Evolutionary conservation across 2,329 filamentous ascomycete genomes (phyloP), one percentile per base, ranked within the genome.

Genomic region (Monilinia vaccinii-corymbosi): DNA sequence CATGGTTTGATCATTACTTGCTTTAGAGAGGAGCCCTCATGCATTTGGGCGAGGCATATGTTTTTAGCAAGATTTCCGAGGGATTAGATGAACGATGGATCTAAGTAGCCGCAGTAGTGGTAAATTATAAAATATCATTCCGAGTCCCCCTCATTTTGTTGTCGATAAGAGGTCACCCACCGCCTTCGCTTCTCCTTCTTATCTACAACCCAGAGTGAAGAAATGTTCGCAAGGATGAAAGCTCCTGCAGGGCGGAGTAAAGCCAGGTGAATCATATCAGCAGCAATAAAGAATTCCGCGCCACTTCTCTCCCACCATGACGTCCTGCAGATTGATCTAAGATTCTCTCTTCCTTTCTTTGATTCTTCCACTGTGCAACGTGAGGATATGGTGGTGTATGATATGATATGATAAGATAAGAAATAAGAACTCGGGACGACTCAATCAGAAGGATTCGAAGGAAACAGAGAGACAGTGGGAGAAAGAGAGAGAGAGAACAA

Each of bases 1-100:
- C 77, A 56, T 95, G 90, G 90, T 91, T 95, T 66, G 80, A 88
- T 66, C 77, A 84, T 72, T 78, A 81, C 71, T 71, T 88, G 63
- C 25, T 28, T 28, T 71, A 65, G 66, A 32, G 42, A 40, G 4
- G 40, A 13, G 21, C 4, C 18, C 16, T 34, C 2, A 8, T n/a
- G 8, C 14, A 14, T 28, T 23, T 28, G 25, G 44, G 25, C 25
- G 40, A 42, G 40, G n/a, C 8, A 44, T n/a, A 44, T n/a, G n/a
- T 0, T 13, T 44, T n/a, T 21, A 21, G 38, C 9, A 4, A 18
- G 38, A 42, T 8, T 3, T 6, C 8, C 18, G 18, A 3, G 40
- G 8, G 18, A 42, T 18, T 21, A n/a, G 4, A 40, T 40, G 18
- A 16, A n/a, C n/a, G n/a, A n/a, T n/a, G 16, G 31, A 9, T 32